Conservation (phyloP, 2,329 filamentous ascomycete genomes). For the Botrytis medusae region DNA sequence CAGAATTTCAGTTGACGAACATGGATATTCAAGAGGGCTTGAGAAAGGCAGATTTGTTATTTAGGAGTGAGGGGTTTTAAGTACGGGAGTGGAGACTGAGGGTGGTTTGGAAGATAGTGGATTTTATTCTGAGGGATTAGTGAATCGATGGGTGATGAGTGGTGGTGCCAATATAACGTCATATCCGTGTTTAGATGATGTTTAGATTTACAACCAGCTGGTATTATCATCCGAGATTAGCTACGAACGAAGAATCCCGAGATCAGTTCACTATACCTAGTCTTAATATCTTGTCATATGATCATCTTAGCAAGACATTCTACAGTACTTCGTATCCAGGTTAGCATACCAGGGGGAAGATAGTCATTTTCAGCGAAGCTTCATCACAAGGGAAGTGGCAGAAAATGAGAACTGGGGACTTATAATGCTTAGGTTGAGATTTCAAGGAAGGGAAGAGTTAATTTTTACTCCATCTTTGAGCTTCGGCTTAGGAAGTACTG, state of each 20-base stretch:
- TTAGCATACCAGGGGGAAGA: not conserved
- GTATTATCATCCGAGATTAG: not conserved
- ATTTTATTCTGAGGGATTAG: constrained; percentile 9
- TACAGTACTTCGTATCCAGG: not conserved
- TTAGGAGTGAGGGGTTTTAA: not conserved
- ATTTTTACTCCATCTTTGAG: not conserved
- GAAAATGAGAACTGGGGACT: accelerated
- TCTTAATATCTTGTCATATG: not conserved
- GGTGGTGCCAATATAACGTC: not conserved
- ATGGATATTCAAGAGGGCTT: constrained; percentile 28
- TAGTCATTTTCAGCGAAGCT: not conserved
- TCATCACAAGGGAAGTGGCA: not conserved
- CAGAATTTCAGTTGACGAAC: constrained; percentile 39
- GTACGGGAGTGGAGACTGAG: too few species aligned
- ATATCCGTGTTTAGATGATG: not conserved
- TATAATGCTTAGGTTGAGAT: not conserved
- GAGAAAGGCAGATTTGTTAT: constrained; percentile 1
- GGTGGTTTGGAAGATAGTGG: not conserved
- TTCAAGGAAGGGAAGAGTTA: not conserved
- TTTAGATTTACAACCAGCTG: not conserved
- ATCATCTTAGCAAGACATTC: not conserved
- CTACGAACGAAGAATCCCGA: not conserved
- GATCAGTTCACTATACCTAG: not conserved
- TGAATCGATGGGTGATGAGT: constrained; percentile 17
- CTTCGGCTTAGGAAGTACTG: not conserved